phyloP scores from a whole-genome alignment of 140 eudicot genomes.

The Erigeron philadelphicus region DNA sequence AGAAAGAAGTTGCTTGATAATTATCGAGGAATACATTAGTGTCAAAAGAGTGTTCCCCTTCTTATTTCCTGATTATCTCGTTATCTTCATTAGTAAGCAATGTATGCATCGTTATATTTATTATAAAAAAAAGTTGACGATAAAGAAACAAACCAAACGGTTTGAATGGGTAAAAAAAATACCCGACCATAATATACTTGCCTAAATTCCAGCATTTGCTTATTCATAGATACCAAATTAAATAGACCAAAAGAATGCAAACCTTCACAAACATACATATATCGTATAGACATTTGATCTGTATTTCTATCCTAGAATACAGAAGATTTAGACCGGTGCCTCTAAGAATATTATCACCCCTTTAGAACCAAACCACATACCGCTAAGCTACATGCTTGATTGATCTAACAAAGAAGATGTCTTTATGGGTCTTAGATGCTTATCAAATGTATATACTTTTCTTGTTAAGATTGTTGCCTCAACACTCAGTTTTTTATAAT shows the following conservation, averaged over 20 bases:
- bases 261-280: neutral
- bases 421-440: constrained; percentile 38
- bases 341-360: neutral
- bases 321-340: neutral
- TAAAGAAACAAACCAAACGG: too few relatives aligned
- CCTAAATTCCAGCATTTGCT: neutral
- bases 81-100: too few relatives aligned
- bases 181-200: neutral
- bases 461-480: constrained; percentile 36
- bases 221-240: neutral
- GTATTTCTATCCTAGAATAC: neutral
- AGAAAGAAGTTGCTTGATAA: too few relatives aligned
- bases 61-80: too few relatives aligned
- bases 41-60: too few relatives aligned
- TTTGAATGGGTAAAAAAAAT: too few relatives aligned
- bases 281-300: neutral
- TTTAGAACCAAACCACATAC: neutral
- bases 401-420: constrained; percentile 16
- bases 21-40: too few relatives aligned
- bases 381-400: neutral
- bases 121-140: too few relatives aligned
- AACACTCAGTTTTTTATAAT: constrained; percentile 42
- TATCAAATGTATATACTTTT: constrained; percentile 52
- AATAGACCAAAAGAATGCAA: neutral
- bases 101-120: too few relatives aligned